A percentile compares a stretch with the other conserved stretches of the same genome.
phyloP scores from a whole-genome alignment of 2,329 filamentous ascomycete genomes.

The Malbranchea zuffiana region DNA sequence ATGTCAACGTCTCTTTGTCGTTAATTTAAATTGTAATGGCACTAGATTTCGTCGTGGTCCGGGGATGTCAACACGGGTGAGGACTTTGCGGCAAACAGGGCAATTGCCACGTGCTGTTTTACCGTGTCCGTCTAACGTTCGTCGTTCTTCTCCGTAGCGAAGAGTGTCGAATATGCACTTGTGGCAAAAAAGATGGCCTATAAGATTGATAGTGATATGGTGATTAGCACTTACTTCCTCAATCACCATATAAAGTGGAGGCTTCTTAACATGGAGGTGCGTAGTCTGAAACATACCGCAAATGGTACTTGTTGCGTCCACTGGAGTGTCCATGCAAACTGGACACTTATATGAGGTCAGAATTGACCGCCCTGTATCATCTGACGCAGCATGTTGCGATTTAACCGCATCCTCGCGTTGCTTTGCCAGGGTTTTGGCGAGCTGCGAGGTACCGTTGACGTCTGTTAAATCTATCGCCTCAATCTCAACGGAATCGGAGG shows the following conservation, averaged over 20 bases:
- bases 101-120: constrained; percentile 31
- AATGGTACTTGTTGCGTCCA: constrained; percentile 47
- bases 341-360: constrained; percentile 47
- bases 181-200: constrained; percentile 55
- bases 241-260: no score
- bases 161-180: constrained; percentile 52
- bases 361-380: constrained; percentile 25
- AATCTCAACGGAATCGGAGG: constrained; percentile 19
- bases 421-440: constrained; percentile 41
- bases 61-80: constrained; percentile 27
- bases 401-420: constrained; percentile 43
- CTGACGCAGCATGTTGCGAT: constrained; percentile 26
- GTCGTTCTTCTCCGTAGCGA: constrained; percentile 43
- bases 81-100: constrained; percentile 35
- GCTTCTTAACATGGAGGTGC: background rate
- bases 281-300: constrained; percentile 42
- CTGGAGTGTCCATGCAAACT: constrained; percentile 53
- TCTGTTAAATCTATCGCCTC: constrained; percentile 43
- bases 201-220: background rate
- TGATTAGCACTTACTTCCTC: no score
- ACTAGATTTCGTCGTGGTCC: constrained; percentile 29
- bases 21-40: constrained; percentile 30
- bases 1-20: constrained; percentile 19
- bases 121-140: constrained; percentile 26
- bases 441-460: constrained; percentile 30